Evolutionary conservation across 2,329 filamentous ascomycete genomes (phyloP), one percentile per base, ranked within the genome.

Genomic region (Sphaerulina vaccinii): DNA sequence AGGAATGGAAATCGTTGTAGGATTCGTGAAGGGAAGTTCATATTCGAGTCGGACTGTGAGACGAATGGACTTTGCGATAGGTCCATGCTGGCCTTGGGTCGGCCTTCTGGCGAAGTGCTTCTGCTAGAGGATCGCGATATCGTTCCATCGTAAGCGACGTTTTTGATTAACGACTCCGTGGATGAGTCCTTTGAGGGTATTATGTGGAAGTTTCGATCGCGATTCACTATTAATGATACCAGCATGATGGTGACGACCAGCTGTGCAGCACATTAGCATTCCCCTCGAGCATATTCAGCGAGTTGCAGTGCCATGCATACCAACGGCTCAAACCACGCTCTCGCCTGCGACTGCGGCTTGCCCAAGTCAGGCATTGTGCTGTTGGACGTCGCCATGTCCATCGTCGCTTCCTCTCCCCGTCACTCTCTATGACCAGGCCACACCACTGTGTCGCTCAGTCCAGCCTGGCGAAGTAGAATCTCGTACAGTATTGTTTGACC

Each of bases 1-100:
- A 87, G 68, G 64, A 87, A 87, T 3, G 85, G 84, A 58, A 83
- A 86, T 63, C 83, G 84, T 65, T 85, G 80, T 52, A 87, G 72
- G 49, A 86, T 75, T 21, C 82, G 75, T 55, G 80, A 84, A 65
- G 86, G 83, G 42, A 79, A 66, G 64, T 85, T 61, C 51, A 61
- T 54, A 15, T 47, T 54, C 15, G 51, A 46, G 40, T 48, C 49
- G 70, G 55, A 79, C 73, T 38, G 77, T 73, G 68, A 84, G 85
- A 19, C 80, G 76, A 5, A 79, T 79, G 5, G 81, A 79, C 75
- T 66, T 47, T 55, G 49, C 22, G 41, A 74, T 65, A 23, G 80
- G 19, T 80, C 75, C 52, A 74, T 71, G 67, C 82, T 83, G 18
- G 76, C 71, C 9, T 73, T 72, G 3, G 64, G 61, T 2, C 68